Conservation (phyloP, 2,329 filamentous ascomycete species). For the Cladosporium sp. region DNA sequence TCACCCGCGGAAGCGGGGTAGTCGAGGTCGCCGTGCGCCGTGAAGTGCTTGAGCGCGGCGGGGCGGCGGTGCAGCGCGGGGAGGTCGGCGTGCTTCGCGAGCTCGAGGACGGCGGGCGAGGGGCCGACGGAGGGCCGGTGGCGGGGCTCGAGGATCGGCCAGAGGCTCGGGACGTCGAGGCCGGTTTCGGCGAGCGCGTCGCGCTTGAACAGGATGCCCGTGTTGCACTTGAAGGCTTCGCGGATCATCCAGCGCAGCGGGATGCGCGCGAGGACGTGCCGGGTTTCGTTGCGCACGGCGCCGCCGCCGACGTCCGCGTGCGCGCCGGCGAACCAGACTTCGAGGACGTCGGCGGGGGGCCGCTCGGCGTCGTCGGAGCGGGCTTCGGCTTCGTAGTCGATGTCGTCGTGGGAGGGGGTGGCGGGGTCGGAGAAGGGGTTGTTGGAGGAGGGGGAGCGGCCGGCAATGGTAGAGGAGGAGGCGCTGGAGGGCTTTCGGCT, state of each 20-base stretch:
- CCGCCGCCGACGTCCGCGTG: slow-evolving; percentile 43
- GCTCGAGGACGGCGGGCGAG: slow-evolving; percentile 30
- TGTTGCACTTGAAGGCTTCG: slow-evolving; percentile 41
- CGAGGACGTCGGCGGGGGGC: slow-evolving; percentile 30
- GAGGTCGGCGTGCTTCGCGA: slow-evolving; percentile 1
- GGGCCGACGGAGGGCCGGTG: slow-evolving; percentile 31
- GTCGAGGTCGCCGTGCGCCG: slow-evolving; percentile 3
- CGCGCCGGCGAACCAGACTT: slow-evolving; percentile 36
- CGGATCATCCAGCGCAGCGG: slow-evolving; percentile 45
- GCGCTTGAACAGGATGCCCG: slow-evolving; percentile 39
- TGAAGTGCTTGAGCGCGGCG: slow-evolving; percentile 5
- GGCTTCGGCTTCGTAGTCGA: slow-evolving; percentile 13
- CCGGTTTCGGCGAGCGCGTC: slow-evolving; percentile 36
- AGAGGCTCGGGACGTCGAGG: slow-evolving; percentile 38
- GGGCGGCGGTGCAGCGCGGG: slow-evolving; percentile 4
- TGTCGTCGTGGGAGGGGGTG: not conserved
- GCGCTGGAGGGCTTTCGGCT: not conserved
- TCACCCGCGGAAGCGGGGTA: slow-evolving; percentile 9
- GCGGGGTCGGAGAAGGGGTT: slow-evolving; percentile 1
- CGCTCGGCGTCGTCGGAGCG: slow-evolving; percentile 20
- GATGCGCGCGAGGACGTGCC: slow-evolving; percentile 41
- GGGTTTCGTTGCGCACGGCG: slow-evolving; percentile 35
- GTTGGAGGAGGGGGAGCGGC: not conserved
- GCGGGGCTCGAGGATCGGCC: slow-evolving; percentile 32
- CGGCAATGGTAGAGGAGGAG: not conserved